Evolutionary conservation across 306 rosid genomes (phyloP), one percentile per base, ranked within the genome.

Genomic region (Astragalus glycyphyllos): DNA sequence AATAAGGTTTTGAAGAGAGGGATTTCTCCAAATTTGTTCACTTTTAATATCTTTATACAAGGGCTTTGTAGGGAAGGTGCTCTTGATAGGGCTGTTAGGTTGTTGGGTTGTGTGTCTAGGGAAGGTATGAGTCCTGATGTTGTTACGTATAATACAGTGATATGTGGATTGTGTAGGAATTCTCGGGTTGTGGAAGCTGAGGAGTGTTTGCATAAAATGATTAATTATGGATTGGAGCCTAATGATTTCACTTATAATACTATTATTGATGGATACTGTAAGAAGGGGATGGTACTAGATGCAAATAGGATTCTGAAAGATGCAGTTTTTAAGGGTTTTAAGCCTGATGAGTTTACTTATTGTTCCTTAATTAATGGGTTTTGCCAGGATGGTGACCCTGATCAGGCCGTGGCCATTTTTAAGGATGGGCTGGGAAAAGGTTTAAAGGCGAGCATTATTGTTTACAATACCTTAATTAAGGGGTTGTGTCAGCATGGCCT

Each of bases 1-100:
- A 32, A 61, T 83, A 88, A 93, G 89, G 94, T 90, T 61, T 65
- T 87, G 59, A 90, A 90, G 87, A 86, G 89, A 76, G 98, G 97
- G 54, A 64, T 90, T 67, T 75, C 76, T 69, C 90, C 91, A 0
- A 93, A 93, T 83, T 71, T 90, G 86, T 93, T 86, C 69, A 90
- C 98, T 3, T 80, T 82, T 71, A 88, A 93, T 83, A 93, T 93
- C 12, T 86, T 93, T 71, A 73, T 90, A 41, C 93, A 85, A 58
- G 98, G 97, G 73, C 86, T 88, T 60, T 88, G 97, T 78, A 81
- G 50, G 53, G 86, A 75, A 32, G 94, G 94, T 49, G 74, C 68
- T 11, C 42, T 88, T 69, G 72, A 79, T 54, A 67, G 69, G 51
- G 97, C 97, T 42, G 70, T 81, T 65, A 69, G 83, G 72, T 80